A percentile compares a stretch with the other conserved stretches of the same genome.
These are phyloP conservation scores for Wickerhamiella domercqiae DNA, from an alignment of 805 yeast species.

Conservation along the genomic window DNA sequence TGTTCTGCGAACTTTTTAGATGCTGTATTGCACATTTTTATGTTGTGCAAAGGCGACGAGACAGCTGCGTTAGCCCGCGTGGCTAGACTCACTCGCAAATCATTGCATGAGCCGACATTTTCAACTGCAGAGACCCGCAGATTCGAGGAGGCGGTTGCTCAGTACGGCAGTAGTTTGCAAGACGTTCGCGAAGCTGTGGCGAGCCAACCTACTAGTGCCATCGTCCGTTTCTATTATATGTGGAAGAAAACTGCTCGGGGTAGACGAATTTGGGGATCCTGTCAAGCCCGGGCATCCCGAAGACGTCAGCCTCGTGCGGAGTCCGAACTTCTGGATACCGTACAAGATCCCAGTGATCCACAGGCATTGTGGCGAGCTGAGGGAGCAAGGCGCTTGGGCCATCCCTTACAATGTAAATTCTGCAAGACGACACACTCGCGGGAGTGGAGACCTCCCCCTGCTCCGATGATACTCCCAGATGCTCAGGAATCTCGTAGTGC, in stretches of 20 bases:
- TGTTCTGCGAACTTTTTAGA: conserved; percentile 75
- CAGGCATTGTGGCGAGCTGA: conserved; percentile 54
- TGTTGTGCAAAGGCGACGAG: conserved; percentile 37
- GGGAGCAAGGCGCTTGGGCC: conserved; percentile 29
- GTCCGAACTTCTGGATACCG: conserved; percentile 30
- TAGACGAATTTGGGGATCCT: conserved; percentile 66
- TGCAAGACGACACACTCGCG: conserved; percentile 43
- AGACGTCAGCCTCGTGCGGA: neutral
- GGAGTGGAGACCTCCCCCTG: conserved; percentile 43
- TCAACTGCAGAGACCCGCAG: conserved; percentile 41
- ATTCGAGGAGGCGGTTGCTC: conserved; percentile 62
- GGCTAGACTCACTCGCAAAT: conserved; percentile 35
- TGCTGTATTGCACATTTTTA: conserved; percentile 41
- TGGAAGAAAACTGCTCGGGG: conserved; percentile 82
- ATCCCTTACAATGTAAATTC: conserved; percentile 49
- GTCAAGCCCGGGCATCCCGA: conserved; percentile 8
- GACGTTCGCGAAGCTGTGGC: conserved; percentile 59
- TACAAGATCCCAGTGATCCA: conserved; percentile 46
- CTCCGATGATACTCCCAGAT: too few species aligned
- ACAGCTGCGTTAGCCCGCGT: conserved; percentile 35
- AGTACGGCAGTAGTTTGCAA: conserved; percentile 63
- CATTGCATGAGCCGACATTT: conserved; percentile 66
- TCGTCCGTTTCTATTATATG: conserved; percentile 73
- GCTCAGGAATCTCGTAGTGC: conserved; percentile 22
- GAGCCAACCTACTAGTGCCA: conserved; percentile 57